phyloP scores from a whole-genome alignment of 1,139 yeast genomes.

The Hansenula sp. region DNA sequence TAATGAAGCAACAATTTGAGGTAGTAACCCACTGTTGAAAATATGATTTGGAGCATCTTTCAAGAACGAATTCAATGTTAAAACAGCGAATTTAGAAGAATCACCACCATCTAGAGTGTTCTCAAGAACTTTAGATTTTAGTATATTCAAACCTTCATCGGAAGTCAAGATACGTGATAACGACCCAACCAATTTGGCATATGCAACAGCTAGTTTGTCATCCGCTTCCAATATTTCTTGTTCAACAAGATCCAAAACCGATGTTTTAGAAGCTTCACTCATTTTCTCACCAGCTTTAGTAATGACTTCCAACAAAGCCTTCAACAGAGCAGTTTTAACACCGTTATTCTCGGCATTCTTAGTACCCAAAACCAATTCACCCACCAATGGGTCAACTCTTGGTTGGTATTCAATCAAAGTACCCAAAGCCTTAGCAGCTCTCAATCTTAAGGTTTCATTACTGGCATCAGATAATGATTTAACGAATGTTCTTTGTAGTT shows the following conservation, averaged over 20 bases:
- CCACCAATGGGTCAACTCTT: conserved; percentile 86
- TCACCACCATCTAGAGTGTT: conserved; percentile 32
- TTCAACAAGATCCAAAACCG: conserved; percentile 73
- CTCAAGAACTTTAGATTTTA: conserved; percentile 57
- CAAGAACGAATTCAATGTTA: conserved; percentile 76
- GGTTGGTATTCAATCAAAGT: conserved; percentile 87
- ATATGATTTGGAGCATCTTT: conserved; percentile 69
- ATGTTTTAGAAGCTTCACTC: conserved; percentile 67
- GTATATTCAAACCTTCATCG: conserved; percentile 62
- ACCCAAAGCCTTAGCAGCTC: conserved; percentile 92
- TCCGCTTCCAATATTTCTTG: conserved; percentile 57
- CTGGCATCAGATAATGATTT: conserved; percentile 79
- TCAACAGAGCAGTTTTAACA: conserved; percentile 80
- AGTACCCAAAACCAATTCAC: conserved; percentile 78
- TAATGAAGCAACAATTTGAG: conserved; percentile 47
- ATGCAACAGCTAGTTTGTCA: conserved; percentile 63
- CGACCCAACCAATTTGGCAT: conserved; percentile 77
- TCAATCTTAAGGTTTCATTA: conserved; percentile 67
- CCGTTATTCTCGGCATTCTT: conserved; percentile 56
- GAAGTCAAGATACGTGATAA: conserved; percentile 61
- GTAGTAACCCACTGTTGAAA: conserved; percentile 45
- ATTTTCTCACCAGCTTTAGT: conserved; percentile 74
- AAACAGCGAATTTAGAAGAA: conserved; percentile 57
- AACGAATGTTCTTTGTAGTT: conserved; percentile 94
- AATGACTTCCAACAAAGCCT: conserved; percentile 82